Evolutionary conservation across 345 rosid species (phyloP).

Genomic region (Turritis glabra): DNA sequence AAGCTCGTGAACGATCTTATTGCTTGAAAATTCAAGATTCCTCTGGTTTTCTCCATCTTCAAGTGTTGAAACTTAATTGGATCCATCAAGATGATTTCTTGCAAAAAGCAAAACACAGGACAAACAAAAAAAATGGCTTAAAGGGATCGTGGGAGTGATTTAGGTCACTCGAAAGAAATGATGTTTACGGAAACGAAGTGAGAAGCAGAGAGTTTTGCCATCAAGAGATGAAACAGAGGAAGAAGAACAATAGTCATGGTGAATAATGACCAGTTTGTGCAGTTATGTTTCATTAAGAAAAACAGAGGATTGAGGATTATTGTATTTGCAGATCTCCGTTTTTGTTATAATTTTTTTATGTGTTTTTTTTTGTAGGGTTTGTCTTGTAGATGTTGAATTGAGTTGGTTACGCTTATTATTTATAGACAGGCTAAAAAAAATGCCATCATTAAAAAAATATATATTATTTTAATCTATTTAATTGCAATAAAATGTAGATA

Average conservation of each 20-base stretch:
- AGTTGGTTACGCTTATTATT: conserved; percentile 33
- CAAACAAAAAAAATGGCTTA: not conserved
- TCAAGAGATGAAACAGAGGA: conserved; percentile 33
- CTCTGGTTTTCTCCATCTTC: conserved; percentile 59
- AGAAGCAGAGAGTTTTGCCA: conserved; percentile 35
- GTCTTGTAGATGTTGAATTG: conserved; percentile 17
- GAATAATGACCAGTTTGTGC: conserved; percentile 32
- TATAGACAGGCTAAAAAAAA: too few relatives aligned
- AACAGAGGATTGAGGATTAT: not conserved
- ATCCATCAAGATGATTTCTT: conserved; percentile 49
- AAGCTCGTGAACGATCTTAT: conserved; percentile 50
- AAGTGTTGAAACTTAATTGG: conserved; percentile 50
- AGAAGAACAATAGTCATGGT: conserved; percentile 26
- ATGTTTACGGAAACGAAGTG: conserved; percentile 22
- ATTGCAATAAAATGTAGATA: not conserved
- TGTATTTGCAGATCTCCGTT: conserved; percentile 19
- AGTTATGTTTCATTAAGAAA: conserved; percentile 30
- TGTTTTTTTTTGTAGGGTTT: not conserved
- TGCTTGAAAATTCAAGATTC: conserved; percentile 44
- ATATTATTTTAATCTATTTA: not conserved
- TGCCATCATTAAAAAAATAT: not conserved
- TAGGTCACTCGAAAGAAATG: conserved; percentile 44
- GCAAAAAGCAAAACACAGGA: not conserved
- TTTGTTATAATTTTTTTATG: not conserved
- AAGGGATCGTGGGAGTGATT: not conserved